A percentile compares a stretch with the other conserved stretches of the same genome.
Conservation (phyloP, 371 early-diverging fungal genomes). For the Amoeboaphelidium protococcarum region DNA sequence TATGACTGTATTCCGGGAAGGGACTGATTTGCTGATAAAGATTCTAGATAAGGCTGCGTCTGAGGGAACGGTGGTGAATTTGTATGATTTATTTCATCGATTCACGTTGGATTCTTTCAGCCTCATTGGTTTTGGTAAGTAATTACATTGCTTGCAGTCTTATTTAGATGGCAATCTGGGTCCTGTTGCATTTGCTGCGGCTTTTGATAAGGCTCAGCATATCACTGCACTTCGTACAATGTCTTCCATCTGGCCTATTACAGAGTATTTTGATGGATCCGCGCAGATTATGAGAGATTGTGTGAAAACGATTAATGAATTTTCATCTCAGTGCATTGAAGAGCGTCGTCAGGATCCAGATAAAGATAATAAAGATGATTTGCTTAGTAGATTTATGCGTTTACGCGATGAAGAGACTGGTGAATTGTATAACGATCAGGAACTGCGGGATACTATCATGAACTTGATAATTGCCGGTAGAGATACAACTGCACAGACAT, state of each 20-base stretch:
- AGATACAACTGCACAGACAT: constrained; percentile 40
- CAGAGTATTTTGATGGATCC: constrained; percentile 9
- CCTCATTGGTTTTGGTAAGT: constrained; percentile 18
- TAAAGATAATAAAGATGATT: constrained; percentile 8
- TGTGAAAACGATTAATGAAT: constrained; percentile 10
- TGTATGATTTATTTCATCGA: constrained; percentile 16
- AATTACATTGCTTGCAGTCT: constrained; percentile 9
- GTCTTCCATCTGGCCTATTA: constrained; percentile 11
- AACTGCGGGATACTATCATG: constrained; percentile 20
- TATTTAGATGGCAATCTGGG: constrained; percentile 8
- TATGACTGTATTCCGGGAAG: not conserved
- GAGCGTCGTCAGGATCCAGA: constrained; percentile 9
- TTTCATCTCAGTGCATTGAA: constrained; percentile 17
- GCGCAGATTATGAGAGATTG: constrained; percentile 8
- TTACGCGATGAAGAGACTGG: constrained; percentile 11
- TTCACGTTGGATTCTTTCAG: constrained; percentile 22
- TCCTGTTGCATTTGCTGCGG: constrained; percentile 17
- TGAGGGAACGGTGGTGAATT: constrained; percentile 6
- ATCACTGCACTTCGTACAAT: constrained; percentile 8
- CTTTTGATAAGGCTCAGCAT: constrained; percentile 22
- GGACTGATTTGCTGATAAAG: not conserved
- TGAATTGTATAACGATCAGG: constrained; percentile 12
- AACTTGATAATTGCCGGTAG: constrained; percentile 21
- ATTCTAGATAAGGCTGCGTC: not conserved
- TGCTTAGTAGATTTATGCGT: constrained; percentile 14